A percentile compares a stretch with the other conserved stretches of the same genome.
Evolutionary conservation across 495 filamentous ascomycete species (phyloP).

Genomic region (Extremus antarcticus): DNA sequence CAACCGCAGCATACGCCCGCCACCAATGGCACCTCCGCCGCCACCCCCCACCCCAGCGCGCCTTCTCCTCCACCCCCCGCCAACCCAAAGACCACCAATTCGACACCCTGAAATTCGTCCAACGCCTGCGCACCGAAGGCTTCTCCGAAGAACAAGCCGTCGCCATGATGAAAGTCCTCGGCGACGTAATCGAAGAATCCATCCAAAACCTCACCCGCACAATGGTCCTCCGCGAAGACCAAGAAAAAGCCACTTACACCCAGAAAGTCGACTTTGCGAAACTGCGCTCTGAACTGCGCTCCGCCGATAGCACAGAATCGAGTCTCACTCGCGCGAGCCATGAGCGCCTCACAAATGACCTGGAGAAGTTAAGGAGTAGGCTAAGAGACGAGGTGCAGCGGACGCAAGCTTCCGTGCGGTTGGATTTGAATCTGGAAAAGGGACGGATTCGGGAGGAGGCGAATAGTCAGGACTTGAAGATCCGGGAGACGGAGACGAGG

Average conservation of each 20-base stretch:
- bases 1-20: conserved; percentile 1
- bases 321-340: conserved; percentile 80
- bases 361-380: conserved; percentile 79
- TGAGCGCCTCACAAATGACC: conserved; percentile 85
- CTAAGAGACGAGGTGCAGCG: conserved; percentile 88
- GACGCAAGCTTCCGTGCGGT: conserved; percentile 78
- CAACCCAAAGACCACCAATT: conserved; percentile 80
- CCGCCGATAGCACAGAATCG: conserved; percentile 80
- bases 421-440: conserved; percentile 95
- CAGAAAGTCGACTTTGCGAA: conserved; percentile 99
- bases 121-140: conserved; percentile 77
- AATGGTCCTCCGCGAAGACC: conserved; percentile 95
- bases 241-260: conserved; percentile 79
- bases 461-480: conserved; percentile 92
- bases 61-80: conserved; percentile 61
- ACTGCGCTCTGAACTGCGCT: conserved; percentile 84
- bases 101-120: conserved; percentile 94
- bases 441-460: conserved; percentile 93
- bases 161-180: conserved; percentile 94
- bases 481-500: conserved; percentile 96
- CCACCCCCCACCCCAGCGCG: conserved; percentile 18
- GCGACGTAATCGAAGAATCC: conserved; percentile 94
- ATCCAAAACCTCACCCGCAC: conserved; percentile 97
- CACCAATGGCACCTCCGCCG: conserved; percentile 2
- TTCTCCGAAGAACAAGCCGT: conserved; percentile 93